Percentiles rank a stretch among this genome's conserved stretches.
These are phyloP conservation scores for Neurospora sp. DNA, from an alignment of 495 filamentous ascomycete species.

Conservation along the genomic window DNA sequence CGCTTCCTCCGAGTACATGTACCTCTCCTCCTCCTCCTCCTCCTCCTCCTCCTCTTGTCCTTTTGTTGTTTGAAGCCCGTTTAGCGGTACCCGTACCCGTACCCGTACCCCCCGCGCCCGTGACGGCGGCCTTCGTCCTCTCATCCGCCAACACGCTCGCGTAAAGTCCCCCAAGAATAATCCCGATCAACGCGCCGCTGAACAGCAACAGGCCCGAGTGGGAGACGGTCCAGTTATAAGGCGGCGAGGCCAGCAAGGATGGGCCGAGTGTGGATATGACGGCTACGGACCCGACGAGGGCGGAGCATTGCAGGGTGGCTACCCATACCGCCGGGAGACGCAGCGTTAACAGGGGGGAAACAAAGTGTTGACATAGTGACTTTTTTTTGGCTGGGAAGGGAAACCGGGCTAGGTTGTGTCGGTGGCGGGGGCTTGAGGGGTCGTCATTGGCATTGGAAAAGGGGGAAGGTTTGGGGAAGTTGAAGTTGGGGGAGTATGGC, in stretches of 20 bases:
- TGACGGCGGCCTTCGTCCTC: constrained; percentile 1
- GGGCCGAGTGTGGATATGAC: constrained; percentile 23
- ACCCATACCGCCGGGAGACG: constrained; percentile 17
- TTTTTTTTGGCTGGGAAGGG: background rate
- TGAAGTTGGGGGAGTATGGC: background rate
- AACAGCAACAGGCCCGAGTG: constrained; percentile 16
- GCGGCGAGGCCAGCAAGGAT: constrained; percentile 8
- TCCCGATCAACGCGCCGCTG: constrained; percentile 18
- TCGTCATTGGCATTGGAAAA: background rate
- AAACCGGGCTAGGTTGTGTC: background rate
- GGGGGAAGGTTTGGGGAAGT: background rate
- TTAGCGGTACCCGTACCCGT: background rate
- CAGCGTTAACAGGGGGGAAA: constrained; percentile 18
- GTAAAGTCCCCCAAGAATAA: constrained; percentile 10
- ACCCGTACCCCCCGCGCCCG: background rate
- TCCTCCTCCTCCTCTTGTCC: too few relatives aligned
- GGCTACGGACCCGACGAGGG: constrained; percentile 14
- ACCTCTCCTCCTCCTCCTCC: background rate
- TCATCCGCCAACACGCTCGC: constrained; percentile 11
- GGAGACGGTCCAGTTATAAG: constrained; percentile 16
- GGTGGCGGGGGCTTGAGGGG: background rate
- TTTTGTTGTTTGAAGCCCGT: background rate
- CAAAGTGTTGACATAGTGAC: constrained; percentile 7
- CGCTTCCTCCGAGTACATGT: background rate
- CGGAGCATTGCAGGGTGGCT: constrained; percentile 20